Conservation (phyloP, 306 rosid species). For the Adenanthera pavonina region DNA sequence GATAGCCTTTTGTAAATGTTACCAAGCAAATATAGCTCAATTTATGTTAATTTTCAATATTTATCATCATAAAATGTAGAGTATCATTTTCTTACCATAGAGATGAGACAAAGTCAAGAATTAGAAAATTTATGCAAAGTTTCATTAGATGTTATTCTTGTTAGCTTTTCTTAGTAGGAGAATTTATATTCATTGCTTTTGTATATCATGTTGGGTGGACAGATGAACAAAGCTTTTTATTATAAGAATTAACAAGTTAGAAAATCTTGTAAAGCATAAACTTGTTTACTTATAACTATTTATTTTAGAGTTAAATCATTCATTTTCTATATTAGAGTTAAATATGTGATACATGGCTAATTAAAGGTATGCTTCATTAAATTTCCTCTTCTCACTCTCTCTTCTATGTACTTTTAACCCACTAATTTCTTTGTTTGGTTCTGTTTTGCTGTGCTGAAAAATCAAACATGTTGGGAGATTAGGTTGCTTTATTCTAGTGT, state of each 20-base stretch:
- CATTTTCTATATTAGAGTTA: too few species aligned
- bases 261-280: constrained; percentile 7
- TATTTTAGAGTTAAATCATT: too few species aligned
- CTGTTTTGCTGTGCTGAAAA: too few species aligned
- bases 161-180: background rate
- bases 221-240: background rate
- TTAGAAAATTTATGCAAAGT: background rate
- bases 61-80: constrained; percentile 25
- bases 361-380: too few species aligned
- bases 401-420: too few species aligned
- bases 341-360: too few species aligned
- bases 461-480: too few species aligned
- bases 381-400: too few species aligned
- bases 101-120: background rate
- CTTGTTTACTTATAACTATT: too few species aligned
- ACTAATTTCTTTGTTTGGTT: too few species aligned
- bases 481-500: too few species aligned
- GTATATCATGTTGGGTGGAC: constrained; percentile 38
- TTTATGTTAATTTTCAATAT: background rate
- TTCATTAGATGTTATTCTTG: background rate
- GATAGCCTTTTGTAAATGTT: background rate
- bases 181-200: constrained; percentile 27
- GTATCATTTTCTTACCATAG: constrained; percentile 2
- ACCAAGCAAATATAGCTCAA: constrained; percentile 7
- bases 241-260: constrained; percentile 5